These are phyloP conservation scores for Dalechampia spathulata DNA, from an alignment of 441 rosid genomes.

Conservation along the genomic window DNA sequence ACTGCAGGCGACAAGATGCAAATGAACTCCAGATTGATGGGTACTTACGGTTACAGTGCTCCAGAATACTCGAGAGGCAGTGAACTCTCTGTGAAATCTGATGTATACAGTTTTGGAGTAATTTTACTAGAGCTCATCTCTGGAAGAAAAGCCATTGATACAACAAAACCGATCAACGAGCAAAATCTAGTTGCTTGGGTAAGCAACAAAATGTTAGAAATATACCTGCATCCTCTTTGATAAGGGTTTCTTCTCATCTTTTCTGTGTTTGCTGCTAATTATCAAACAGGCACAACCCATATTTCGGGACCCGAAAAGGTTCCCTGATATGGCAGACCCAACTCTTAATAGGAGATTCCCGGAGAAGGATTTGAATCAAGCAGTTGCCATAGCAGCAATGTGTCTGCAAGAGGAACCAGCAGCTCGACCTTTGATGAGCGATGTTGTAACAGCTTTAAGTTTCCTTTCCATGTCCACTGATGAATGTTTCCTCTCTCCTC, in stretches of 20 bases:
- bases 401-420: slow-evolving; percentile 80
- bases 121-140: slow-evolving; percentile 79
- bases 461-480: slow-evolving; percentile 42
- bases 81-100: slow-evolving; percentile 55
- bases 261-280: no score
- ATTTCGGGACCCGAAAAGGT: slow-evolving; percentile 74
- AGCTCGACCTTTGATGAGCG: slow-evolving; percentile 87
- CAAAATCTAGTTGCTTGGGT: slow-evolving; percentile 96
- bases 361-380: slow-evolving; percentile 78
- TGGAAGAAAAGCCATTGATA: slow-evolving; percentile 72
- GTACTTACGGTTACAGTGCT: slow-evolving; percentile 86
- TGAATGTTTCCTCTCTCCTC: neutral
- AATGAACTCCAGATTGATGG: slow-evolving; percentile 55
- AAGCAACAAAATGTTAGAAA: slow-evolving; percentile 5
- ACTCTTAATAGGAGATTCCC: slow-evolving; percentile 38
- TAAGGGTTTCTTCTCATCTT: no score
- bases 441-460: slow-evolving; percentile 64
- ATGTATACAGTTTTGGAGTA: slow-evolving; percentile 86
- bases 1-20: slow-evolving; percentile 39
- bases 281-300: slow-evolving; percentile 62
- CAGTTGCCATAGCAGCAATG: slow-evolving; percentile 92
- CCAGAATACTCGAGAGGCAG: slow-evolving; percentile 74
- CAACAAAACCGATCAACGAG: slow-evolving; percentile 62
- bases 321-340: slow-evolving; percentile 86
- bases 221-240: neutral